Evolutionary conservation across 495 filamentous ascomycete species (phyloP).

Genomic region (Ramalina intermedia): DNA sequence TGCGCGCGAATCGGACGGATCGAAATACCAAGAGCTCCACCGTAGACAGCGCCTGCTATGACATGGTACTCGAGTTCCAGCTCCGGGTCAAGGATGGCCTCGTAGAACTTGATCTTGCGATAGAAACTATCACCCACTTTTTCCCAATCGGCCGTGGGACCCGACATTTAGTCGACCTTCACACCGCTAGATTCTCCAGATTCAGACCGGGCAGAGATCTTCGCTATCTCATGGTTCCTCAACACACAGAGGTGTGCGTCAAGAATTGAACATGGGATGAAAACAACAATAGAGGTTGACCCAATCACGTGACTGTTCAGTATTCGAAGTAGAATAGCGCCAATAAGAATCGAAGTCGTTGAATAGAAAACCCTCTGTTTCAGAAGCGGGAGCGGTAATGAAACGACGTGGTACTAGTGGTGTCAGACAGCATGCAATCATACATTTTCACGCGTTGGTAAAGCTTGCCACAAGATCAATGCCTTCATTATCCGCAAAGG

Average conservation of each 20-base stretch:
- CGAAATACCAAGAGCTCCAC: conserved; percentile 71
- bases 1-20: background rate
- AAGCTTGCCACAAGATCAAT: too few species aligned
- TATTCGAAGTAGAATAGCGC: too few species aligned
- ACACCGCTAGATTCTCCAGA: background rate
- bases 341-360: too few species aligned
- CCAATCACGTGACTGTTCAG: too few species aligned
- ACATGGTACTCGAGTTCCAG: conserved; percentile 92
- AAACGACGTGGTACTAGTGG: too few species aligned
- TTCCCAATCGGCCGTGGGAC: conserved; percentile 86
- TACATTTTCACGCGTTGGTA: too few species aligned
- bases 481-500: conserved; percentile 37
- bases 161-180: conserved; percentile 17
- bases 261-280: conserved; percentile 35
- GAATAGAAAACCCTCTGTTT: too few species aligned
- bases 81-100: conserved; percentile 78
- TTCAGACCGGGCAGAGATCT: background rate
- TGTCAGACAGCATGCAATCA: too few species aligned
- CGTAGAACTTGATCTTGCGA: conserved; percentile 84
- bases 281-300: too few species aligned
- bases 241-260: background rate
- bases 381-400: too few species aligned
- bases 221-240: background rate
- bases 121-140: conserved; percentile 83
- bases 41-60: conserved; percentile 84